Evolutionary conservation across 192 early-diverging fungal genomes (phyloP), one percentile per base, ranked within the genome.

Genomic region (Mortierella antarctica): DNA sequence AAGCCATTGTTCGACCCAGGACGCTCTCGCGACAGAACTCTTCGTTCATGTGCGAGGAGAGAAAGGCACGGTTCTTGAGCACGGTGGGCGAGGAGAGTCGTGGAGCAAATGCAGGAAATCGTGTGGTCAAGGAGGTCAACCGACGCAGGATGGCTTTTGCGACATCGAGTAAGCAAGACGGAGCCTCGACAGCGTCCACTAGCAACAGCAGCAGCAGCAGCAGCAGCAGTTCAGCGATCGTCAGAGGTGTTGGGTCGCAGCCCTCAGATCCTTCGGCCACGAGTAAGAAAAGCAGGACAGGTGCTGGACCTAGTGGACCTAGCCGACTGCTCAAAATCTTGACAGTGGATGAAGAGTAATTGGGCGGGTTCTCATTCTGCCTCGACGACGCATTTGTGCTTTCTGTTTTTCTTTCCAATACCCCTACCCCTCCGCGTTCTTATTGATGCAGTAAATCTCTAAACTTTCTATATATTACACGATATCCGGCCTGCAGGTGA

Each of bases 61-160:
- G 77, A 40, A 49, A 60, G 4, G 57, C 17, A 1, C 60, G 62
- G 10, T 80, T 80, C 59, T 14, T 80, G 58, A 67, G 59, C 40
- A 65, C 77, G 6, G 65, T 80, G 6, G 77, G 77, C n/a, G 77
- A 80, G 13, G 77, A 80, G 21, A 50, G 46, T 18, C 41, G 58
- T 6, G 57, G 57, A 7, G 57, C 42, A 0, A 59, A 57, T 15
- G 54, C 55, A 15, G 52, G 66, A 8, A 62, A 45, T 47, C 59
- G 67, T 11, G 58, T 71, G 31, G 70, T 72, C 10, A 70, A 70
- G 48, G 77, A 80, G 11, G 70, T 67, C 9, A 80, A 71, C 31
- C 70, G 70, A 4, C 69, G 77, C 20, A 67, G 52, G 54, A 68
- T 72, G 70, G 65, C 77, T 7, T 80, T 80, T 61, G 77, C 65